Percentiles rank a stretch among this genome's conserved stretches.
phyloP scores from a whole-genome alignment of 257 asterid genomes.

The Ophiorrhiza pumila region DNA sequence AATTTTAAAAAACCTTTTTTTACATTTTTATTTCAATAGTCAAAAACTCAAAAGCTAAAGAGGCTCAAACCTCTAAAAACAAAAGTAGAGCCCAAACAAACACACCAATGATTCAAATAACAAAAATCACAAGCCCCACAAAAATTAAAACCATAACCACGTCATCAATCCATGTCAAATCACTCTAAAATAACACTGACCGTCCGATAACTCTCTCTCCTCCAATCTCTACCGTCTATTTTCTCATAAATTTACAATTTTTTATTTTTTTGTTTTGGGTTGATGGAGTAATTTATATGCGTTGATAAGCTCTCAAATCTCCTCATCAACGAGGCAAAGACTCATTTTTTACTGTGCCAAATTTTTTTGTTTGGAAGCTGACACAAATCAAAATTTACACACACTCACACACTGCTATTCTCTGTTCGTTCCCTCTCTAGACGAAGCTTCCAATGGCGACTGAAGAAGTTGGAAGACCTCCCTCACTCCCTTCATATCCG shows the following conservation, averaged over 20 bases:
- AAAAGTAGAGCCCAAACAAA: too few relatives aligned
- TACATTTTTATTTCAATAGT: too few relatives aligned
- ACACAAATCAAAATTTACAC: neutral
- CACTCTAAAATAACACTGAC: neutral
- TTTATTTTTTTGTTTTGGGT: neutral
- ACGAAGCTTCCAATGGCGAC: conserved; percentile 56
- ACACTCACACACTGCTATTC: conserved; percentile 14
- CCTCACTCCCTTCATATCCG: conserved; percentile 66
- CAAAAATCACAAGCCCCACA: neutral
- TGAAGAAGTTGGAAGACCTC: conserved; percentile 43
- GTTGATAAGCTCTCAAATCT: conserved; percentile 6
- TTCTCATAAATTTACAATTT: neutral
- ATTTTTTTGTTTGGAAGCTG: conserved; percentile 12
- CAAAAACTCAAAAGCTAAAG: too few relatives aligned
- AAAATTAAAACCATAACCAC: conserved; percentile 11
- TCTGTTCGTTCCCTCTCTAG: conserved; percentile 11
- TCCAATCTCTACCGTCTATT: conserved; percentile 22
- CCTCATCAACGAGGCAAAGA: neutral
- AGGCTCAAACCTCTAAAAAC: too few relatives aligned
- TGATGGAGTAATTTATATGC: neutral
- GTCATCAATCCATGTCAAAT: conserved; percentile 29
- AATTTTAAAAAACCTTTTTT: too few relatives aligned
- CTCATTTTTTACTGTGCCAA: conserved; percentile 15
- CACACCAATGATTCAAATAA: neutral
- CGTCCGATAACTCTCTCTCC: conserved; percentile 10